A percentile compares a stretch with the other conserved stretches of the same genome.
phyloP scores from a whole-genome alignment of 768 basidiomycete species.

The Calocera viscosa region DNA sequence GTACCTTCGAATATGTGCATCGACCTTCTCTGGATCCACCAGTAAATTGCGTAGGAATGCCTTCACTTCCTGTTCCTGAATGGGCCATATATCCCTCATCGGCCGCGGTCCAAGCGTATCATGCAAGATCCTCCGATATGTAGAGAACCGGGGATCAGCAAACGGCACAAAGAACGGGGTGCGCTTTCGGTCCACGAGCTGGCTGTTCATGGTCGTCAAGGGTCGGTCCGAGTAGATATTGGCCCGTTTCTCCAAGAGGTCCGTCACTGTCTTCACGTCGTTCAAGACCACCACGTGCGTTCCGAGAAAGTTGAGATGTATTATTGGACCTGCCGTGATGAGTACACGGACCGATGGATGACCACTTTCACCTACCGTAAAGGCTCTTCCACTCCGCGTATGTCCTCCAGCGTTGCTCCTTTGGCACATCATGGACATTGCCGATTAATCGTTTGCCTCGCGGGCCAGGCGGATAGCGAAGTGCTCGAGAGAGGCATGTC shows the following conservation, averaged over 20 bases:
- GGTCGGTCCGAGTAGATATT: conserved; percentile 34
- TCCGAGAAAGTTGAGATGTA: conserved; percentile 18
- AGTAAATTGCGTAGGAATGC: conserved; percentile 26
- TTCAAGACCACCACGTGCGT: conserved; percentile 30
- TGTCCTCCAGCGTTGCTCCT: conserved; percentile 27
- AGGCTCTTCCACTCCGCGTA: conserved; percentile 34
- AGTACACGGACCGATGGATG: not conserved
- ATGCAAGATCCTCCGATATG: conserved; percentile 34
- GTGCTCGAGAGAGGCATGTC: not conserved
- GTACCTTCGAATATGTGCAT: conserved; percentile 8
- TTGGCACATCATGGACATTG: conserved; percentile 37
- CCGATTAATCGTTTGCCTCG: not conserved
- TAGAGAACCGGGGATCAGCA: conserved; percentile 28
- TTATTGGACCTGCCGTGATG: conserved; percentile 3
- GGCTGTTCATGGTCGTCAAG: conserved; percentile 41
- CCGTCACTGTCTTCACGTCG: conserved; percentile 27
- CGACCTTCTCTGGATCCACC: not conserved
- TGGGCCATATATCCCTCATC: conserved; percentile 27
- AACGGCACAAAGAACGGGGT: conserved; percentile 37
- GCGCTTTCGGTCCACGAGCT: conserved; percentile 30
- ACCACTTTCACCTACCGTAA: conserved; percentile 25
- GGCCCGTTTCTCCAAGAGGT: conserved; percentile 34
- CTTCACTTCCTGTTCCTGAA: conserved; percentile 30
- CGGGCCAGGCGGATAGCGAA: not conserved
- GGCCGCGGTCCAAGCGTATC: conserved; percentile 30